Evolutionary conservation across 2,329 filamentous ascomycete species (phyloP), one percentile per base, ranked within the genome.

Genomic region (Neofusicoccum parvum): DNA sequence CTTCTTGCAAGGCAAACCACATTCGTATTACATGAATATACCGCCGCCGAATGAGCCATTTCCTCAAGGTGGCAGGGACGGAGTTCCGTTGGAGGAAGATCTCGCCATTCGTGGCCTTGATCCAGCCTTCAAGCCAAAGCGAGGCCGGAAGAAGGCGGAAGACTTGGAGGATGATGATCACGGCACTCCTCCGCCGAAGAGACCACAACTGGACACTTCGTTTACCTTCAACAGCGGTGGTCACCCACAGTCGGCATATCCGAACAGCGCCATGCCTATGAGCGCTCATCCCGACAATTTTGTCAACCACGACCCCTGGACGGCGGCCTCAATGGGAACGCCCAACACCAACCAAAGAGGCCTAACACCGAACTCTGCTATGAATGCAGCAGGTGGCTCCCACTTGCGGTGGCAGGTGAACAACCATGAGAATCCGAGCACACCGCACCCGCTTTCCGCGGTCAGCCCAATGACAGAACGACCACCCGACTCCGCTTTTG

Each of bases 31-130:
- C 81, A 88, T 86, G 15, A 86, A 92, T 41, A 85, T 96, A 27
- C 93, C 93, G 0, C 80, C 84, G 5, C 83, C 85, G 14, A 81
- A 86, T 36, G 86, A 88, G 63, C 87, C 90, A 2, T 82, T 89
- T 41, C 85, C 86, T 32, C 84, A 88, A 45, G 83, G 86, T 37
- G 87, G 87, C 15, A 87, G 94, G 50, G 94, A 97, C 77, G 92
- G 92, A 6, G 92, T 97, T 1, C 85, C 89, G 1, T 80, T 92
- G 2, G 92, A 96, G 75, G 94, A 97, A 76, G 94, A 97, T 76
- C 87, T 97, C 76, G 94, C 93, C 2, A 82, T 97, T 56, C 86
- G 93, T 67, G 92, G 93, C 2, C 83, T 97, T 3, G 83, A 97
- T 58, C 93, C 94, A 34, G 90, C 95, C 66, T 87, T 86, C 76